Conservation (phyloP, 2,329 filamentous ascomycete species). For the Aspergillus nomiae region DNA sequence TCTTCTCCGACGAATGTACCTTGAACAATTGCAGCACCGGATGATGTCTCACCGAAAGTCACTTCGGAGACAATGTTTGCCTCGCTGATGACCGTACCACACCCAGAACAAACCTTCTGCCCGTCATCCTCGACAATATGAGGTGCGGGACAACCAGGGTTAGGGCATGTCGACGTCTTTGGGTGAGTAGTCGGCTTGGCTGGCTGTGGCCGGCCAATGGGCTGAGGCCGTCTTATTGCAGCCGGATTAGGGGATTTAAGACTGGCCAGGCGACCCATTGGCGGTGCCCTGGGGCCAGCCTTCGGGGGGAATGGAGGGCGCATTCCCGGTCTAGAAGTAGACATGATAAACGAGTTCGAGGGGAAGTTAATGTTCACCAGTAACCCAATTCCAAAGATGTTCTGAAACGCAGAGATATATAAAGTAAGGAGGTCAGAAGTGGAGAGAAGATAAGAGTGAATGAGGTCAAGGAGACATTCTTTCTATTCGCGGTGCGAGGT, state of each 20-base stretch:
- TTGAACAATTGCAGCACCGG: constrained; percentile 85
- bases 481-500: background rate
- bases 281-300: constrained; percentile 25
- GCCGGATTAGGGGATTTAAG: constrained; percentile 40
- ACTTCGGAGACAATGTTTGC: constrained; percentile 91
- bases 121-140: constrained; percentile 50
- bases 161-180: constrained; percentile 47
- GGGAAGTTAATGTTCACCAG: background rate
- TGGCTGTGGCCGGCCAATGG: constrained; percentile 32
- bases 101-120: constrained; percentile 70
- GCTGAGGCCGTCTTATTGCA: constrained; percentile 41
- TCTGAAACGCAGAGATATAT: background rate
- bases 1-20: constrained; percentile 85
- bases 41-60: constrained; percentile 83
- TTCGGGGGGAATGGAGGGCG: constrained; percentile 35
- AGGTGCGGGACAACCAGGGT: constrained; percentile 47
- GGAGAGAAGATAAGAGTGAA: background rate
- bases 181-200: constrained; percentile 38
- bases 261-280: constrained; percentile 43
- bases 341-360: constrained; percentile 26
- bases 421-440: background rate
- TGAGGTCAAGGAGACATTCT: background rate
- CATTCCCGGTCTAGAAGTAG: constrained; percentile 34
- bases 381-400: background rate
- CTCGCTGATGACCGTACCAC: constrained; percentile 81